Percentiles rank a stretch among this genome's conserved stretches.
Evolutionary conservation across 1,284 basidiomycete genomes (phyloP).

Genomic region (Violaceomyces palustris): DNA sequence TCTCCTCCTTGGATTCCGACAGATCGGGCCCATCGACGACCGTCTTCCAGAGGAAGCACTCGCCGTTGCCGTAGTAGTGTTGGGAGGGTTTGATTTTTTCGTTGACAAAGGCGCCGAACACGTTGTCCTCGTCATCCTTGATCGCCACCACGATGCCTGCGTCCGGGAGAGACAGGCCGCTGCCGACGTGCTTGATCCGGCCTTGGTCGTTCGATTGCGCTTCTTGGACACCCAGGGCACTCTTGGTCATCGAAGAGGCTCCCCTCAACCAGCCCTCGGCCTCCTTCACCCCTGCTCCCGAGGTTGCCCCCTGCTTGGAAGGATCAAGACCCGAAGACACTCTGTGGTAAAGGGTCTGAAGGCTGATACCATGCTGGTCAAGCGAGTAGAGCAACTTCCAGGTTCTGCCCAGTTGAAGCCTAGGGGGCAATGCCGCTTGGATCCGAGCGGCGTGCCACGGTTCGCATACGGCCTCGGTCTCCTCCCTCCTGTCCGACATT

Average conservation of each 20-base stretch:
- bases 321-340: constrained; percentile 30
- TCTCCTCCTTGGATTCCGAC: no score
- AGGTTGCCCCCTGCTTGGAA: constrained; percentile 1
- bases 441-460: constrained; percentile 38
- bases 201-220: no score
- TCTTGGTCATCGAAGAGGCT: constrained; percentile 21
- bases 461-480: constrained; percentile 39
- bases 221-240: constrained; percentile 26
- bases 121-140: constrained; percentile 38
- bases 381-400: constrained; percentile 88
- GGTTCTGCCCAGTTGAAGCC: constrained; percentile 69
- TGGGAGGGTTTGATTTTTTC: constrained; percentile 38
- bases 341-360: constrained; percentile 65
- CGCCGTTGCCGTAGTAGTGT: constrained; percentile 48
- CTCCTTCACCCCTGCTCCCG: constrained; percentile 1
- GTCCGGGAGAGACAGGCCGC: constrained; percentile 24
- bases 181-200: constrained; percentile 16
- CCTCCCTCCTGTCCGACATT: constrained; percentile 32
- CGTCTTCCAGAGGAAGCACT: constrained; percentile 52
- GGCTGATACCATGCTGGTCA: constrained; percentile 89
- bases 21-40: no score
- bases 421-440: constrained; percentile 62
- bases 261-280: constrained; percentile 44
- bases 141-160: constrained; percentile 45
- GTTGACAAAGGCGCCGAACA: constrained; percentile 51